Base-by-base conservation (phyloP, 495 filamentous ascomycete genomes). In the Halenospora varia region DNA sequence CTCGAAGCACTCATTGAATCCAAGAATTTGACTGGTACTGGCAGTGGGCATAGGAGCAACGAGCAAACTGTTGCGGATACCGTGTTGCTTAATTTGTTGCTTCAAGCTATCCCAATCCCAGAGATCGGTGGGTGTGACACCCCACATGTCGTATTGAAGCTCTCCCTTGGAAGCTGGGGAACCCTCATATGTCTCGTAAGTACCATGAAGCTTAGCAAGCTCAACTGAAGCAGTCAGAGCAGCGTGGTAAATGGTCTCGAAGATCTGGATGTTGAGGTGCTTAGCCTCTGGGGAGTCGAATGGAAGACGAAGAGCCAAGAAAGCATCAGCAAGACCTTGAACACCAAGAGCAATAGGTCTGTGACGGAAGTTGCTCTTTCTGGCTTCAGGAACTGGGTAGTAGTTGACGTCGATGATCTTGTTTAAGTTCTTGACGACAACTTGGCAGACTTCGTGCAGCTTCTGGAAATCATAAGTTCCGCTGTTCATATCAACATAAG, bases 1-100 rank as follows among this genome's bases (percentile, higher is more conserved):
- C 81, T 98, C 94, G 72, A 98, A 98, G 81, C 94, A 98, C 73
- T 98, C 94, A 70, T 98, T 98, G 83, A 95, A 92, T 62, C 94
- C 94, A 52, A 97, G 77, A 68, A 98, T 98, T 77, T 97, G 94
- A 62, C 88, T 93, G 35, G 94, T 98, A 59, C 86, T 90, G 48
- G 94, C 94, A 55, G 94, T 98, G 13, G 94, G 94, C 94, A 98
- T 98, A 61, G 94, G 94, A 17, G 95, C 94, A 53, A 98, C 84
- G 54, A 98, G 80, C 66, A 98, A 75, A 71, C 87, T 92, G 84
- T 98, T 98, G 69, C 92, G 89, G 25, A 97, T 82, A 73, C 94
- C 94, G 62, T 92, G 82, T 75, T 95, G 81, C 62, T 89, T 88
- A 63, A 98, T 96, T 69, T 93, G 78, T 55, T 82, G 88, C 80